Conservation (phyloP, 139 green algal genomes). For the Ettlia oleoabundans region DNA sequence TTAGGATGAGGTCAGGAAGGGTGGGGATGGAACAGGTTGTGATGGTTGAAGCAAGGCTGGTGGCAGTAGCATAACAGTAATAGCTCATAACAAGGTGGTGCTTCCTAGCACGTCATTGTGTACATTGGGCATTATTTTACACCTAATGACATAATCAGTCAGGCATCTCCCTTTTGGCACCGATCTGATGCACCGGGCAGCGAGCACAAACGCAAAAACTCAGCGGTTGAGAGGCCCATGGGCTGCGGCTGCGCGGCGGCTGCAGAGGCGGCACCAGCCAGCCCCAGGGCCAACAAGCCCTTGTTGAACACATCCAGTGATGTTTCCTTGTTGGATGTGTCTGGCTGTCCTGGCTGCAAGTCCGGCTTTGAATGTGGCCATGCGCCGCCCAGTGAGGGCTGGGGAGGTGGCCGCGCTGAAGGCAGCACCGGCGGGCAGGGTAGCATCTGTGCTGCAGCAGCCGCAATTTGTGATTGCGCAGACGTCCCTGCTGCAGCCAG, state of each 20-base stretch:
- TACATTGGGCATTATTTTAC: no score
- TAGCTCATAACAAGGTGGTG: no score
- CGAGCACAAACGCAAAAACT: conserved; percentile 28
- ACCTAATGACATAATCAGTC: background rate
- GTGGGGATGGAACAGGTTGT: no score
- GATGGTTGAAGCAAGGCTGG: no score
- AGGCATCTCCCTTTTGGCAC: background rate
- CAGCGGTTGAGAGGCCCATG: background rate
- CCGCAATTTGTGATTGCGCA: background rate
- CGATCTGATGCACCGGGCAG: background rate
- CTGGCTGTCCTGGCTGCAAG: no score
- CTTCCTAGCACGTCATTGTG: no score
- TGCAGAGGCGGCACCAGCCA: background rate
- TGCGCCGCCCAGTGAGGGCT: no score
- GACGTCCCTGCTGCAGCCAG: no score
- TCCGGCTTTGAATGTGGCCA: background rate
- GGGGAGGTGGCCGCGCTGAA: background rate
- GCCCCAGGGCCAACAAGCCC: conserved; percentile 11
- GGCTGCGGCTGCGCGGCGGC: background rate
- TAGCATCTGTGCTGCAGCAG: background rate
- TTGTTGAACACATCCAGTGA: no score
- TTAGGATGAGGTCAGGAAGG: no score
- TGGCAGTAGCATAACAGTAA: no score
- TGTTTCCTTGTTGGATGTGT: no score
- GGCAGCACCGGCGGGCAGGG: background rate